A percentile compares a stretch with the other conserved stretches of the same genome.
phyloP scores from a whole-genome alignment of 2,329 filamentous ascomycete species.

The Microsporum ferrugineum region DNA sequence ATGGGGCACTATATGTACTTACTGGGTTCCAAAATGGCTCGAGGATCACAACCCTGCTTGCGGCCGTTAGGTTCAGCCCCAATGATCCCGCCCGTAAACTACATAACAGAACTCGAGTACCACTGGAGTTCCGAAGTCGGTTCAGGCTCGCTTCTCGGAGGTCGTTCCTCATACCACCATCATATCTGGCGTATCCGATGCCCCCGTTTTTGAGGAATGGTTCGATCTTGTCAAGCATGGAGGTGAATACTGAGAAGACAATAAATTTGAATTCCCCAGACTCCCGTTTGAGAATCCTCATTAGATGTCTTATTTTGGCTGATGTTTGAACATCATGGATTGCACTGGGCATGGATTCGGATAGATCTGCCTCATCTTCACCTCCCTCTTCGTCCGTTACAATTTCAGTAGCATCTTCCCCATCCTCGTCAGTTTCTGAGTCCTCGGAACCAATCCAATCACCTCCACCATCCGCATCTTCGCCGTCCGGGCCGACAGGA shows the following conservation, averaged over 20 bases:
- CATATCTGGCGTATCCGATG: slow-evolving; percentile 77
- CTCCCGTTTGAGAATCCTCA: slow-evolving; percentile 70
- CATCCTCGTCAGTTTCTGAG: slow-evolving; percentile 39
- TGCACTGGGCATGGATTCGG: slow-evolving; percentile 25
- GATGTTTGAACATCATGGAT: slow-evolving; percentile 44
- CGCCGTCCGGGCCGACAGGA: slow-evolving; percentile 74
- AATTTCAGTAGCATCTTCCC: slow-evolving; percentile 22
- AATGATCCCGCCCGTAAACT: slow-evolving; percentile 88
- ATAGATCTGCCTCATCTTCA: slow-evolving; percentile 27
- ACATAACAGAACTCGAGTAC: slow-evolving; percentile 75
- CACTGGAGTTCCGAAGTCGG: slow-evolving; percentile 60
- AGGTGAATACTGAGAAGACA: slow-evolving; percentile 96
- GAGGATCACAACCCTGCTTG: slow-evolving; percentile 82
- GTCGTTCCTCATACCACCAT: slow-evolving; percentile 91
- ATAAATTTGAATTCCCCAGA: slow-evolving; percentile 84
- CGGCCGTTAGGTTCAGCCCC: slow-evolving; percentile 87
- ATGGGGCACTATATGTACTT: slow-evolving; percentile 25
- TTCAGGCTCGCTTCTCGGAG: slow-evolving; percentile 75
- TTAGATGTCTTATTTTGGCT: slow-evolving; percentile 81
- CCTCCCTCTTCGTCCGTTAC: slow-evolving; percentile 30
- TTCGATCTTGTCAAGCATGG: slow-evolving; percentile 92
- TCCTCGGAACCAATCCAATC: slow-evolving; percentile 66
- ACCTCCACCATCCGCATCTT: slow-evolving; percentile 76
- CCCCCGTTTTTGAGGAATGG: slow-evolving; percentile 69
- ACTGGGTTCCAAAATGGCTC: slow-evolving; percentile 98